phyloP scores from a whole-genome alignment of 1,284 basidiomycete genomes.

The Veloporphyrellus conicus region DNA sequence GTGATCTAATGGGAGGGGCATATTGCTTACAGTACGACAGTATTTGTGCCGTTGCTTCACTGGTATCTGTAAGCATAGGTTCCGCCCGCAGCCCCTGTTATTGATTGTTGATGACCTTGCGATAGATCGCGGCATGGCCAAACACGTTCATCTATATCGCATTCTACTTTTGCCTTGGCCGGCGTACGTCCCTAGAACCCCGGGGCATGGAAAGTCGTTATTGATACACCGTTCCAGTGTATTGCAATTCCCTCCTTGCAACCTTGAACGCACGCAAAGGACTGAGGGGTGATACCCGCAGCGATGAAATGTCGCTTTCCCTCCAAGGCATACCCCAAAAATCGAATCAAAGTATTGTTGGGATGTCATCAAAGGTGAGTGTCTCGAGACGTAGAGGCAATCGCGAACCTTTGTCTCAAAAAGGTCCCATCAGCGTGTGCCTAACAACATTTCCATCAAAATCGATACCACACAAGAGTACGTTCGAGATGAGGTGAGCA shows the following conservation, averaged over 20 bases:
- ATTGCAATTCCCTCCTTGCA: constrained; percentile 50
- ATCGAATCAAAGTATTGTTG: constrained; percentile 21
- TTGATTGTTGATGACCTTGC: not conserved
- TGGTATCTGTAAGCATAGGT: constrained; percentile 38
- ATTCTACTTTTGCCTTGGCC: constrained; percentile 53
- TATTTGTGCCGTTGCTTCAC: constrained; percentile 42
- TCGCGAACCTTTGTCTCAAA: constrained; percentile 7
- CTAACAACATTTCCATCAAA: constrained; percentile 35
- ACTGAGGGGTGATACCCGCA: constrained; percentile 30
- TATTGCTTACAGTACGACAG: constrained; percentile 11
- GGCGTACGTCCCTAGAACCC: constrained; percentile 35
- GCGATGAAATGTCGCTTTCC: constrained; percentile 34
- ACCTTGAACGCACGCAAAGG: constrained; percentile 46
- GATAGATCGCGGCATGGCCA: constrained; percentile 39
- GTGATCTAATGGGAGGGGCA: not conserved
- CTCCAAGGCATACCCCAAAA: constrained; percentile 30
- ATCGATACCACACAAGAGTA: constrained; percentile 34
- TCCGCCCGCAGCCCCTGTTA: not conserved
- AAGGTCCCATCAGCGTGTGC: constrained; percentile 10
- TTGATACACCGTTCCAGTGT: constrained; percentile 31
- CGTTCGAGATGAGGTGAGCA: constrained; percentile 29
- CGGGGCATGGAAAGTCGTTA: not conserved
- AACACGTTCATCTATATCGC: constrained; percentile 47
- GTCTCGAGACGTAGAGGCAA: not conserved
- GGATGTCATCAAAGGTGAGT: constrained; percentile 17